phyloP scores from a whole-genome alignment of 805 yeast genomes.

The Diddensiella caesifluorescens region DNA sequence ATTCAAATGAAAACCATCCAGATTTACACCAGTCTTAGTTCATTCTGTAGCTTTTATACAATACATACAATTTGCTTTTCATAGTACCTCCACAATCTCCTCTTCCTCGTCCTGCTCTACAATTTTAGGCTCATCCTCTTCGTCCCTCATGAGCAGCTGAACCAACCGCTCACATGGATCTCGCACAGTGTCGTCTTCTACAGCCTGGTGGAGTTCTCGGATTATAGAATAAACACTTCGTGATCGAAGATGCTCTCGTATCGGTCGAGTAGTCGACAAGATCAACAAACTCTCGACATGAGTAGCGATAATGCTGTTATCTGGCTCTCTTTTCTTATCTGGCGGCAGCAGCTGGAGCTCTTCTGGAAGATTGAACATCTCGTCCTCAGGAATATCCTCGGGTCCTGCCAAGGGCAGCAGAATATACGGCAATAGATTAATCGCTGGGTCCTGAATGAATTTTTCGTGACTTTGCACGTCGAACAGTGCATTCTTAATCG shows the following conservation, averaged over 20 bases:
- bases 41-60: constrained; percentile 1
- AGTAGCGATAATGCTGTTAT: constrained; percentile 52
- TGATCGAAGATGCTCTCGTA: constrained; percentile 72
- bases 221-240: constrained; percentile 81
- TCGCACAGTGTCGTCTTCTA: constrained; percentile 42
- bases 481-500: constrained; percentile 84
- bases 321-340: constrained; percentile 73
- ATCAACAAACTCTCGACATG: constrained; percentile 78
- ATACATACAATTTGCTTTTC: constrained; percentile 9
- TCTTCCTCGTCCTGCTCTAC: constrained; percentile 39
- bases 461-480: constrained; percentile 63
- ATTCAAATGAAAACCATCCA: too few species aligned
- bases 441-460: constrained; percentile 53
- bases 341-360: constrained; percentile 74
- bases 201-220: constrained; percentile 71
- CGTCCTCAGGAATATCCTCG: constrained; percentile 73
- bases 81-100: constrained; percentile 10
- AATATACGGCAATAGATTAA: constrained; percentile 76
- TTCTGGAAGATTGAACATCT: constrained; percentile 80
- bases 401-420: constrained; percentile 78
- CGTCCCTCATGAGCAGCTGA: constrained; percentile 90
- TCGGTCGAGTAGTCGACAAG: constrained; percentile 66
- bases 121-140: constrained; percentile 41
- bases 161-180: constrained; percentile 81
- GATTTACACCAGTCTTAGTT: too few species aligned